A percentile compares a stretch with the other conserved stretches of the same genome.
These are phyloP conservation scores for Chrysoporthe deuterocubensis DNA, from an alignment of 2,329 filamentous ascomycete species.

Conservation along the genomic window DNA sequence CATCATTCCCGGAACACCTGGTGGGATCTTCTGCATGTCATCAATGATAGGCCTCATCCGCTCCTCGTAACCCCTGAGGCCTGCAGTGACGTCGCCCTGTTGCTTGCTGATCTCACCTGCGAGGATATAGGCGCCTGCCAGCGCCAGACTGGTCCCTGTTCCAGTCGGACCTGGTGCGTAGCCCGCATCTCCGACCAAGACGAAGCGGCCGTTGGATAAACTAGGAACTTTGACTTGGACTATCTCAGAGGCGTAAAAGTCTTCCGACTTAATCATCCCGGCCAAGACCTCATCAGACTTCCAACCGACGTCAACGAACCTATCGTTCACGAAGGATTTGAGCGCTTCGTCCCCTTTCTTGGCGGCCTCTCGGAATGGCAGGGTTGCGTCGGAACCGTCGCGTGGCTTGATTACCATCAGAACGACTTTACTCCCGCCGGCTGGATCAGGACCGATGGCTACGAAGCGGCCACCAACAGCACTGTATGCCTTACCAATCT, in stretches of 20 bases:
- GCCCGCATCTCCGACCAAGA: conserved; percentile 48
- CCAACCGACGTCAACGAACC: conserved; percentile 48
- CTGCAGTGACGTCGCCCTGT: conserved; percentile 38
- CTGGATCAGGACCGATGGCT: conserved; percentile 24
- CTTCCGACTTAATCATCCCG: conserved; percentile 39
- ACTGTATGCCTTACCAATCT: conserved; percentile 42
- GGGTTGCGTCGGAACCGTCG: conserved; percentile 34
- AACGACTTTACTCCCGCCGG: conserved; percentile 38
- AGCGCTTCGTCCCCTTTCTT: conserved; percentile 40
- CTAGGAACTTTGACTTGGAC: conserved; percentile 43
- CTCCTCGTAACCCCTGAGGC: conserved; percentile 41
- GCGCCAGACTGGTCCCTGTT: conserved; percentile 44
- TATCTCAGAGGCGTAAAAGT: conserved; percentile 46
- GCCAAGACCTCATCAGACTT: conserved; percentile 42
- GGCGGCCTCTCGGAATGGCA: conserved; percentile 45
- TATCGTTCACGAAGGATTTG: conserved; percentile 36
- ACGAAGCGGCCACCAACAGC: conserved; percentile 44
- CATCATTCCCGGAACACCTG: conserved; percentile 41
- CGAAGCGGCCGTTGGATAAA: conserved; percentile 44
- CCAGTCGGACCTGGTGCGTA: conserved; percentile 48
- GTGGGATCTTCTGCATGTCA: conserved; percentile 39
- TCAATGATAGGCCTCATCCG: conserved; percentile 42
- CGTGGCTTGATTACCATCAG: conserved; percentile 43
- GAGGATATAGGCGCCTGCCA: conserved; percentile 50
- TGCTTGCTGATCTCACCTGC: conserved; percentile 46